Conservation (phyloP, 2,329 filamentous ascomycete species). For the Cytospora paraplurivora region DNA sequence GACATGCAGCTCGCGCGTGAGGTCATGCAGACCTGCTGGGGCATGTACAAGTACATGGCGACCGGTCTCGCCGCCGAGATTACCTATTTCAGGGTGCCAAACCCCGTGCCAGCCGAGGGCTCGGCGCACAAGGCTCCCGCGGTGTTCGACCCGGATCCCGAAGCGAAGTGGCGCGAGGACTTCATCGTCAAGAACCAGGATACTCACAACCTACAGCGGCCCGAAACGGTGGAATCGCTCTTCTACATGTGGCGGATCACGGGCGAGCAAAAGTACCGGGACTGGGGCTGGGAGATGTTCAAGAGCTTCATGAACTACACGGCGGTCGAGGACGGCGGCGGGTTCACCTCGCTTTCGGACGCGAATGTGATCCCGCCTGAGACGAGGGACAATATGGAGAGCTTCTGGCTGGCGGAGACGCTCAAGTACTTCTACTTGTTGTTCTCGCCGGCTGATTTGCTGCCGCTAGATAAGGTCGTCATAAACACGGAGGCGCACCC, state of each 20-base stretch:
- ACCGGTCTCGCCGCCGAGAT: conserved; percentile 96
- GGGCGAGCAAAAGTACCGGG: conserved; percentile 80
- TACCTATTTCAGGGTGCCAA: conserved; percentile 79
- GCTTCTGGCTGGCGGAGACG: conserved; percentile 98
- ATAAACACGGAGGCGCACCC: conserved; percentile 96
- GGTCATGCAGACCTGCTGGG: conserved; percentile 96
- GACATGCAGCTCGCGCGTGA: conserved; percentile 87
- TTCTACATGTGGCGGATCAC: conserved; percentile 99
- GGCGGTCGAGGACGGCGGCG: conserved; percentile 72
- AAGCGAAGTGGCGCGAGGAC: conserved; percentile 73
- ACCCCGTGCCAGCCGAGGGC: conserved; percentile 66
- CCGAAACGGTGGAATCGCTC: conserved; percentile 93
- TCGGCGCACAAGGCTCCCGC: conserved; percentile 53
- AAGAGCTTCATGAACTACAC: conserved; percentile 86
- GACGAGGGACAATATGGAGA: conserved; percentile 91
- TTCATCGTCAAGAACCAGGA: conserved; percentile 81
- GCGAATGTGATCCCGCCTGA: conserved; percentile 71
- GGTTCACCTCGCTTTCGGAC: conserved; percentile 80
- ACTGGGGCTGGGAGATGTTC: conserved; percentile 99
- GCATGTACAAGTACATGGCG: conserved; percentile 88
- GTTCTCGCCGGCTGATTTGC: conserved; percentile 79
- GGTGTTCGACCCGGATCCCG: conserved; percentile 52
- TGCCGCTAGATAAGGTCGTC: conserved; percentile 84
- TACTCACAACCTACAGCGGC: conserved; percentile 88
- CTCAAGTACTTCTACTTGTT: conserved; percentile 97